These are phyloP conservation scores for Graphilbum ipis-grandicollis DNA, from an alignment of 2,329 filamentous ascomycete genomes.

Conservation along the genomic window DNA sequence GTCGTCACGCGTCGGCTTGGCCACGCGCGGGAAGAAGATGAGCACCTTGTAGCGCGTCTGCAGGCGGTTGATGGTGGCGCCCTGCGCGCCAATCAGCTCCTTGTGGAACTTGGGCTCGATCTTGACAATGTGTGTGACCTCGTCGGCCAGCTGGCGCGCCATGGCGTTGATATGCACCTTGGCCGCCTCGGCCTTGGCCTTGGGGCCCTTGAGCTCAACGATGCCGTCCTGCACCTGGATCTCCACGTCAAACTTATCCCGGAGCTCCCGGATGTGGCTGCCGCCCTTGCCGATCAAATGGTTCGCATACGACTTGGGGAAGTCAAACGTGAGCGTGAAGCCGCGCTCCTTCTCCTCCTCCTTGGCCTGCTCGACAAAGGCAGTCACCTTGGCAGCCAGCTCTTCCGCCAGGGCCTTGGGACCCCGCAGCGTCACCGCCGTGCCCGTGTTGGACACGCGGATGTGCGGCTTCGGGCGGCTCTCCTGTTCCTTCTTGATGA, in stretches of 20 bases:
- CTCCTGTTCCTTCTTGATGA: conserved; percentile 48
- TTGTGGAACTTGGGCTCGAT: conserved; percentile 88
- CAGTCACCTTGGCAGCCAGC: conserved; percentile 53
- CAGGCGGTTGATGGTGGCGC: conserved; percentile 75
- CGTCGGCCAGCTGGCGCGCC: conserved; percentile 73
- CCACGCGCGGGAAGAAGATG: conserved; percentile 73
- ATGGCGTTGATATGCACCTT: conserved; percentile 67
- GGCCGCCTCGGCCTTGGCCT: conserved; percentile 80
- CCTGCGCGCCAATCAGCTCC: conserved; percentile 79
- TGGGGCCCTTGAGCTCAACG: conserved; percentile 88
- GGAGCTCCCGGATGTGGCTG: conserved; percentile 47
- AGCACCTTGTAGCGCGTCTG: conserved; percentile 87
- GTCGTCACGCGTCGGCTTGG: conserved; percentile 52
- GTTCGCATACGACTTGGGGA: conserved; percentile 88
- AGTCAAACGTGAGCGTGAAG: conserved; percentile 74
- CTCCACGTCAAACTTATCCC: conserved; percentile 50
- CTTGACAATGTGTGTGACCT: conserved; percentile 73
- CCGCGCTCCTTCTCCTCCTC: conserved; percentile 87
- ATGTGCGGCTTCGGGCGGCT: conserved; percentile 41
- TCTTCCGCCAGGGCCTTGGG: conserved; percentile 55
- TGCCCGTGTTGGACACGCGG: conserved; percentile 39
- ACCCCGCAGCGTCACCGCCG: conserved; percentile 56
- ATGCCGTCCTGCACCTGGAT: conserved; percentile 88
- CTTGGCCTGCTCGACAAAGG: conserved; percentile 75
- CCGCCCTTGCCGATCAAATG: conserved; percentile 57